phyloP scores from a whole-genome alignment of 768 basidiomycete species.

The Pleurotus cornucopiae region DNA sequence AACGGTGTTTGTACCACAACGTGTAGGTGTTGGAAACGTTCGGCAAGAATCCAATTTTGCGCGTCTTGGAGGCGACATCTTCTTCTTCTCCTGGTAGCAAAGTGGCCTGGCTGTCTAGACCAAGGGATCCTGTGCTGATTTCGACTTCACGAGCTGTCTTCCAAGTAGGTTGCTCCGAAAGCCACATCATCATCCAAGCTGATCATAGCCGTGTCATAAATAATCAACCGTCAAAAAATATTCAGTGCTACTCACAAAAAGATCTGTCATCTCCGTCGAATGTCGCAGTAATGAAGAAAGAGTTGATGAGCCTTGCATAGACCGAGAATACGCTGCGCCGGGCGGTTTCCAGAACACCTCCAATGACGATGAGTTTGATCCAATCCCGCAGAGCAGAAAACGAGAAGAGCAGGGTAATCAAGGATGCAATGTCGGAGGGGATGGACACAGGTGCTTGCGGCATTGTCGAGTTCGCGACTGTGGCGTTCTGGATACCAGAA shows the following conservation, averaged over 20 bases:
- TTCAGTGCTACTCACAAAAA: conserved; percentile 37
- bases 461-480: conserved; percentile 9
- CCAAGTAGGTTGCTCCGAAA: conserved; percentile 61
- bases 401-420: conserved; percentile 44
- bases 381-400: conserved; percentile 57
- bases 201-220: neutral
- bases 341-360: conserved; percentile 55
- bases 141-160: conserved; percentile 49
- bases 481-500: neutral
- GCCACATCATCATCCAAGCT: conserved; percentile 75
- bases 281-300: conserved; percentile 59
- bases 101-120: conserved; percentile 24
- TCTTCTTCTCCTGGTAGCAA: conserved; percentile 34
- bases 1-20: conserved; percentile 48
- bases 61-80: conserved; percentile 21
- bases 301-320: conserved; percentile 41
- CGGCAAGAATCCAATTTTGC: conserved; percentile 41
- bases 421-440: conserved; percentile 23
- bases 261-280: conserved; percentile 57
- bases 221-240: too few relatives aligned
- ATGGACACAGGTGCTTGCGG: conserved; percentile 16
- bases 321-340: conserved; percentile 40
- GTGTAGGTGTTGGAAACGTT: conserved; percentile 32
- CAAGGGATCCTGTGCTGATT: conserved; percentile 41
- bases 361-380: conserved; percentile 58